Evolutionary conservation across 305 asterid species (phyloP).

Genomic region (Solanum aculeatissimum): DNA sequence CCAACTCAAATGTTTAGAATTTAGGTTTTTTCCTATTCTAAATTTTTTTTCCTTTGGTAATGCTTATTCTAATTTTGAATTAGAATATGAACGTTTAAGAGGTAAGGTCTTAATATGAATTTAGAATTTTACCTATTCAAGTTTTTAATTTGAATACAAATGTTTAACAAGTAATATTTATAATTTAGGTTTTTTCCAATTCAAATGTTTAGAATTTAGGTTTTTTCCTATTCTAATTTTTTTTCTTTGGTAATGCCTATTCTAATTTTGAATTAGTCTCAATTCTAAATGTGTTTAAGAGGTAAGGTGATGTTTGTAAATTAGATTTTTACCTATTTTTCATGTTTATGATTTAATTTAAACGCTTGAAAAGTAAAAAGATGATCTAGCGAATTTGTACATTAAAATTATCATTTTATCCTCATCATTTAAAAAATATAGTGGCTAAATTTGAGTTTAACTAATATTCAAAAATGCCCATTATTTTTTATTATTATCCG

Average conservation of each 20-base stretch:
- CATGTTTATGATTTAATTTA: neutral
- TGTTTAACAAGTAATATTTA: neutral
- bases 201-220: neutral
- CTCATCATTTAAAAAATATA: too few species aligned
- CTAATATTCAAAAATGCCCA: neutral
- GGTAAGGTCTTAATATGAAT: neutral
- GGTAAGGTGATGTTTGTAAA: neutral
- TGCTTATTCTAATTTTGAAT: neutral
- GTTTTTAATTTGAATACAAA: neutral
- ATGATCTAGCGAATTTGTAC: neutral
- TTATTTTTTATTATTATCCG: neutral
- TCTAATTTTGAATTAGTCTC: neutral
- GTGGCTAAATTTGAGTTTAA: too few species aligned
- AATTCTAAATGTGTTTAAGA: too few species aligned
- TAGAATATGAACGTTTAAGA: neutral
- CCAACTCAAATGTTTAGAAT: neutral
- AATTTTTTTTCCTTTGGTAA: too few species aligned
- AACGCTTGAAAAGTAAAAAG: too few species aligned
- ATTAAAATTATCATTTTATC: neutral
- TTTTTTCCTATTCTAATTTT: neutral
- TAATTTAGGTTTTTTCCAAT: neutral
- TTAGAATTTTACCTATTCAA: neutral
- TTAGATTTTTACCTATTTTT: neutral
- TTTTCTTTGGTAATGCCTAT: too few species aligned
- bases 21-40: neutral